Conservation (phyloP, 805 yeast genomes). For the Wickerhamomyces pijperi region DNA sequence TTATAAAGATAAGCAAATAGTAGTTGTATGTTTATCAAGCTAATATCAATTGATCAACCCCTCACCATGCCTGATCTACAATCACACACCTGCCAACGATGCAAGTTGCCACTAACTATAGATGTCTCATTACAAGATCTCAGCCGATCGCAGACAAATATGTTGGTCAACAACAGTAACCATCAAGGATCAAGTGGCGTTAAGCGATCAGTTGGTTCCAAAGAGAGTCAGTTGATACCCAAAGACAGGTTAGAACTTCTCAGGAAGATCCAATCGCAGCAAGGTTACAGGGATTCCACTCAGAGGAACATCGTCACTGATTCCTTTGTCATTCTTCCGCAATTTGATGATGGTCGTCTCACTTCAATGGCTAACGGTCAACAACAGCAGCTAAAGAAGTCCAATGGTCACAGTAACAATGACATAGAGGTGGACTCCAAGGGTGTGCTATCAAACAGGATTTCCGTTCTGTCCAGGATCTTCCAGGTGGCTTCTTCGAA, state of each 20-base stretch:
- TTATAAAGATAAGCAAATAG: no score
- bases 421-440: constrained; percentile 17
- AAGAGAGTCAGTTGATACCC: constrained; percentile 17
- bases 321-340: constrained; percentile 19
- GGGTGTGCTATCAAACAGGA: constrained; percentile 34
- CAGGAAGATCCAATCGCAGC: constrained; percentile 3
- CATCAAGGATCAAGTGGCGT: constrained; percentile 19
- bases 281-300: constrained; percentile 4
- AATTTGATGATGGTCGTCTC: constrained; percentile 11
- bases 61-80: not conserved
- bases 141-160: constrained; percentile 42
- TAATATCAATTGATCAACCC: no score
- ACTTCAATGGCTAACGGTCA: no score
- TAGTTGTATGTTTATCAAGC: no score
- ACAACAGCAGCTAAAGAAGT: no score
- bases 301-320: constrained; percentile 8
- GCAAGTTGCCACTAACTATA: constrained; percentile 44
- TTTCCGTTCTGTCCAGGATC: constrained; percentile 47
- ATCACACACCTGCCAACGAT: constrained; percentile 41
- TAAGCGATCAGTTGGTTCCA: not conserved
- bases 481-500: constrained; percentile 64
- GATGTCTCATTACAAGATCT: constrained; percentile 45
- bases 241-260: constrained; percentile 9
- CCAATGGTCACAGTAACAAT: no score
- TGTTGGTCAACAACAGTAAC: constrained; percentile 20